A percentile compares a stretch with the other conserved stretches of the same genome.
phyloP scores from a whole-genome alignment of 768 basidiomycete species.

The Cystobasidium tubakii region DNA sequence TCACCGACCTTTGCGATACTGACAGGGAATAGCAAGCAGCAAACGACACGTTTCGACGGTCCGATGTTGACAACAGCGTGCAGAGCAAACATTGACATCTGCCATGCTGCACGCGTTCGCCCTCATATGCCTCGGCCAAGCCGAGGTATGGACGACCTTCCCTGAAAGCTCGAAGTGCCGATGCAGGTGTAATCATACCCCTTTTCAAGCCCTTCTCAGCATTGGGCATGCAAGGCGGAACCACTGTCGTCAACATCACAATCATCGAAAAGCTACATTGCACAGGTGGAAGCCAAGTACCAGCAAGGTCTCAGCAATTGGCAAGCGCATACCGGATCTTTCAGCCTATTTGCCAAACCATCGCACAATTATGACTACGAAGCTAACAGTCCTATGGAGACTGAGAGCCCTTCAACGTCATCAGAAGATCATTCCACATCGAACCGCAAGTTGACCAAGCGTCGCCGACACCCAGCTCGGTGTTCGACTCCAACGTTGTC shows the following conservation, averaged over 20 bases:
- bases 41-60: background rate
- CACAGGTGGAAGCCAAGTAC: constrained; percentile 20
- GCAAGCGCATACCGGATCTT: constrained; percentile 15
- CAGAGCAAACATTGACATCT: background rate
- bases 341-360: background rate
- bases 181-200: constrained; percentile 15
- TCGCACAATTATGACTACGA: background rate
- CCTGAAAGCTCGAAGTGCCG: background rate
- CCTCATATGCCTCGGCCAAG: background rate
- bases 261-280: constrained; percentile 10
- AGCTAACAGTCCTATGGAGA: background rate
- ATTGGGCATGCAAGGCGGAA: background rate
- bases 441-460: background rate
- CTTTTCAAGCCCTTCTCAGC: constrained; percentile 1
- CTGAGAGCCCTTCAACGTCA: background rate
- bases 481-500: background rate
- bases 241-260: constrained; percentile 4
- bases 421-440: background rate
- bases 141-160: background rate
- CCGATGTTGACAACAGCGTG: background rate
- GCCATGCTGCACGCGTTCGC: background rate
- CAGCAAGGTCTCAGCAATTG: constrained; percentile 28
- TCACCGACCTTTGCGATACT: background rate
- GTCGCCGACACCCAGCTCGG: background rate
- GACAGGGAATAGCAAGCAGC: background rate